Conservation (phyloP, 257 asterid species). For the Lycium barbarum region DNA sequence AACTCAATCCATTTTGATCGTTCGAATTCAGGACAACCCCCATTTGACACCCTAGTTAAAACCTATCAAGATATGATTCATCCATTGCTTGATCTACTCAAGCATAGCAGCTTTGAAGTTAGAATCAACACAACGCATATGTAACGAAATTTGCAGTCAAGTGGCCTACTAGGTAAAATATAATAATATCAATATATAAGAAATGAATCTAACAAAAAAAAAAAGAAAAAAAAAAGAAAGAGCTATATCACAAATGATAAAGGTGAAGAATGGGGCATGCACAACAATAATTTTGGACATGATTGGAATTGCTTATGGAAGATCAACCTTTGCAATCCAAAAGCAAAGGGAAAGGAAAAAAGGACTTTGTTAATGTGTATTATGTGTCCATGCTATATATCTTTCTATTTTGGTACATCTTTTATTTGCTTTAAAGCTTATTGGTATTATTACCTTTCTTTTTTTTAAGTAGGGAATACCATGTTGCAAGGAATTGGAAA, state of each 20-base stretch:
- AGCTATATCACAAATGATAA: not conserved
- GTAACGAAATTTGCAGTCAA: not conserved
- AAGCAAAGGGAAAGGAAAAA: conserved; percentile 8
- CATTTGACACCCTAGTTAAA: too few relatives aligned
- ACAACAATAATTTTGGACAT: conserved; percentile 21
- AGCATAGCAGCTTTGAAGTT: not conserved
- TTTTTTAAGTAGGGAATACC: conserved; percentile 8
- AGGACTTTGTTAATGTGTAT: not conserved
- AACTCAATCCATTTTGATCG: too few relatives aligned
- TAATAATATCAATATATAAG: not conserved
- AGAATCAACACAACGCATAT: not conserved
- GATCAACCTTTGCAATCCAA: conserved; percentile 18
- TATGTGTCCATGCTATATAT: conserved; percentile 6
- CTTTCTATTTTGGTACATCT: conserved; percentile 21
- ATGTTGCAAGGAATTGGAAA: not conserved
- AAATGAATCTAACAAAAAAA: not conserved
- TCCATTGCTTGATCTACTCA: not conserved
- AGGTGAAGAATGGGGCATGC: conserved; percentile 1
- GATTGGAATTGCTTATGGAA: conserved; percentile 29
- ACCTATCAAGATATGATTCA: too few relatives aligned
- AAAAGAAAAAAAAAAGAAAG: not conserved
- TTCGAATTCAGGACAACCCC: too few relatives aligned
- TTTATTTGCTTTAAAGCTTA: not conserved
- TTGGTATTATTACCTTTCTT: not conserved
- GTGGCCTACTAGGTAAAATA: not conserved